A percentile compares a stretch with the other conserved stretches of the same genome.
These are phyloP conservation scores for Haematococcus lacustris DNA, from an alignment of 139 green algal species.

Conservation along the genomic window DNA sequence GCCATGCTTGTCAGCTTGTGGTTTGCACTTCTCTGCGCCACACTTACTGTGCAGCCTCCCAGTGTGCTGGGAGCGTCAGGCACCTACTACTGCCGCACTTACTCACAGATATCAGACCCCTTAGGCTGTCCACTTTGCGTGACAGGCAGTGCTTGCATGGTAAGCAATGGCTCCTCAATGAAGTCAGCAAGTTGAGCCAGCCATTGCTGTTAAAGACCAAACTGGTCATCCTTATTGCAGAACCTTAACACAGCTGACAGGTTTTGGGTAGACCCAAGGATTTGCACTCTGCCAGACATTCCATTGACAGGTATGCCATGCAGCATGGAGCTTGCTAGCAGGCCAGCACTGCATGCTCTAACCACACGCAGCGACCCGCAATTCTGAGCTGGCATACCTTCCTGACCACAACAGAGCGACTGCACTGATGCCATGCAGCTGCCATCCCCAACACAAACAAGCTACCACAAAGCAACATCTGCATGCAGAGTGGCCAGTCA, in stretches of 20 bases:
- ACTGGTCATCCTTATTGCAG: neutral
- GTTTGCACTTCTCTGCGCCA: no score
- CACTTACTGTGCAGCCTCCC: no score
- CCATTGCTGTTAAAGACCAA: neutral
- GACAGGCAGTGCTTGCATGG: neutral
- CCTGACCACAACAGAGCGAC: neutral
- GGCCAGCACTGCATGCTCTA: neutral
- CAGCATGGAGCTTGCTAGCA: neutral
- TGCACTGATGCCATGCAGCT: neutral
- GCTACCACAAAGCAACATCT: constrained; percentile 3
- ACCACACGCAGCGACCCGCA: neutral
- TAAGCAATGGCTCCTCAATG: neutral
- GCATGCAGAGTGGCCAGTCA: neutral
- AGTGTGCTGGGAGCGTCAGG: neutral
- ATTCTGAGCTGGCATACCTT: neutral
- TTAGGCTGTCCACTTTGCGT: no score
- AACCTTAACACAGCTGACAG: constrained; percentile 7
- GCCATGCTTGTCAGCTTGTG: no score
- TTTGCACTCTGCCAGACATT: constrained; percentile 13
- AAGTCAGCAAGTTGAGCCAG: neutral
- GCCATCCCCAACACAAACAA: constrained; percentile 12
- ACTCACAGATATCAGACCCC: no score
- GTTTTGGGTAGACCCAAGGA: constrained; percentile 1
- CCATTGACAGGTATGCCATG: neutral
- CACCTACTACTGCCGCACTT: neutral